Conservation (phyloP, 2,329 filamentous ascomycete genomes). For the Venturia aucupariae region DNA sequence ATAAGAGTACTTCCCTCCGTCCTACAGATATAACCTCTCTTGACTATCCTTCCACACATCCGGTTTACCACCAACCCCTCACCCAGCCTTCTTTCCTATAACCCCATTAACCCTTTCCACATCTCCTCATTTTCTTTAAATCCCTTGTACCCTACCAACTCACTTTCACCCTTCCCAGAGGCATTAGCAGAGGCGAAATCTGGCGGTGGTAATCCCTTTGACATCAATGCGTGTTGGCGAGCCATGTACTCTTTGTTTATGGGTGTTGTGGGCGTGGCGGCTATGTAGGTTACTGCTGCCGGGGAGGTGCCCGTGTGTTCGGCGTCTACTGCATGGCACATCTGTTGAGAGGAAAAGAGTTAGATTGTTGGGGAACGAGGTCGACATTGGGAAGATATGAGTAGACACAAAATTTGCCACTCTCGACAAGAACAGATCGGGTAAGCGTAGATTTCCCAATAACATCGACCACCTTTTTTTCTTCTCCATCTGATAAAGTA, state of each 20-base stretch:
- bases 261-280: neutral
- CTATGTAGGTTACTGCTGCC: neutral
- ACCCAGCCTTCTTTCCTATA: too few relatives aligned
- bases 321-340: neutral
- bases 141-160: neutral
- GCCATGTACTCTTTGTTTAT: neutral
- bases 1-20: too few relatives aligned
- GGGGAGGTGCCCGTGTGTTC: neutral
- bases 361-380: too few relatives aligned
- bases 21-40: too few relatives aligned
- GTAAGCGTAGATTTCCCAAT: too few relatives aligned
- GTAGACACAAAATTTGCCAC: too few relatives aligned
- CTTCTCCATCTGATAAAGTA: too few relatives aligned
- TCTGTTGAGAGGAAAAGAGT: too few relatives aligned
- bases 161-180: neutral
- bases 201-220: neutral
- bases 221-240: neutral
- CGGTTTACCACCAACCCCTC: too few relatives aligned
- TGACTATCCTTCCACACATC: too few relatives aligned
- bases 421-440: neutral
- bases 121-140: neutral
- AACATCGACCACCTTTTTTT: too few relatives aligned
- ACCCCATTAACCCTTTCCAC: neutral
- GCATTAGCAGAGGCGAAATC: neutral
- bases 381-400: too few relatives aligned